A percentile compares a stretch with the other conserved stretches of the same genome.
phyloP scores from a whole-genome alignment of 352 stramenopile species.

The Phytophthora syringae region DNA sequence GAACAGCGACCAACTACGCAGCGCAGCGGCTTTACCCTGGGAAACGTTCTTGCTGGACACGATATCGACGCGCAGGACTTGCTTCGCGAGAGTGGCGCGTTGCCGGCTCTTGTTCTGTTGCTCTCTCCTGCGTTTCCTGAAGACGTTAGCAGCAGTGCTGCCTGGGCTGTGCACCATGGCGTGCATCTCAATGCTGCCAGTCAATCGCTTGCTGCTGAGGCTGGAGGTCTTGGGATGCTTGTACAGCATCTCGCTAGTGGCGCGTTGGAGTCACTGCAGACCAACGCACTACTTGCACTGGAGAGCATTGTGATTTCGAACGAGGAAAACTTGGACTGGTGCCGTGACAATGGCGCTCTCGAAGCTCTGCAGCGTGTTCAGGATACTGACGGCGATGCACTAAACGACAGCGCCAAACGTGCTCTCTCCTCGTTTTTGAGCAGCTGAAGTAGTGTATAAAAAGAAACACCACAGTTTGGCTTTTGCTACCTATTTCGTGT shows the following conservation, averaged over 20 bases:
- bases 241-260: conserved; percentile 50
- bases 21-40: conserved; percentile 61
- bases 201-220: conserved; percentile 63
- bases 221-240: conserved; percentile 65
- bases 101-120: conserved; percentile 66
- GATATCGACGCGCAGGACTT: conserved; percentile 67
- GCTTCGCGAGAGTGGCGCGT: conserved; percentile 59
- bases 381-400: conserved; percentile 50
- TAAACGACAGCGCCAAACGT: conserved; percentile 62
- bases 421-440: conserved; percentile 52
- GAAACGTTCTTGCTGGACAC: conserved; percentile 66
- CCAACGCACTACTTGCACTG: conserved; percentile 71
- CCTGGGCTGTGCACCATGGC: conserved; percentile 78
- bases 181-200: conserved; percentile 69
- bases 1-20: conserved; percentile 62
- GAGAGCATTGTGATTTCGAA: conserved; percentile 62
- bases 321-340: conserved; percentile 57
- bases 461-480: conserved; percentile 10
- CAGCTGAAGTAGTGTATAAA: conserved; percentile 40
- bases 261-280: conserved; percentile 62
- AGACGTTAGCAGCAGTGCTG: conserved; percentile 72
- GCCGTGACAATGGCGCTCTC: conserved; percentile 46
- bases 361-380: conserved; percentile 51
- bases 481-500: conserved; percentile 16
- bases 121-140: conserved; percentile 68